Evolutionary conservation across 179 eudicot genomes (phyloP).

Genomic region (Patellifolia procumbens): DNA sequence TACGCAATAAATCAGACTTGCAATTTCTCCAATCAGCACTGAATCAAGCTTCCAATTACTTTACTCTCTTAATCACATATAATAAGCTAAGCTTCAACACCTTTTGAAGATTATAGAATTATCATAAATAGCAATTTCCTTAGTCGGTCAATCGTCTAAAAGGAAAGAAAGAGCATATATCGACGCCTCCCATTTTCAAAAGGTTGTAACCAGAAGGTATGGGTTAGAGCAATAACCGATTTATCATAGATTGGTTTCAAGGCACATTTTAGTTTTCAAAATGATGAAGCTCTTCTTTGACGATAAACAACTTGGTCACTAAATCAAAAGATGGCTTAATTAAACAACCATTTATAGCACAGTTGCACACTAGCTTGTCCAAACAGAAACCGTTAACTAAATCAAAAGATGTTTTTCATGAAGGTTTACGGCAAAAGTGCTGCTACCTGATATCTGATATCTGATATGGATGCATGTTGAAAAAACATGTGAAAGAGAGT

Average conservation of each 20-base stretch:
- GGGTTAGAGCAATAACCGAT: not conserved
- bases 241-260: not conserved
- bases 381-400: too few relatives aligned
- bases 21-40: too few relatives aligned
- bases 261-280: not conserved
- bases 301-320: not conserved
- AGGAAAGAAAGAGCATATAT: not conserved
- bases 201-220: not conserved
- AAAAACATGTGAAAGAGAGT: not conserved
- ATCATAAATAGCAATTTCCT: not conserved
- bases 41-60: too few relatives aligned
- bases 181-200: not conserved
- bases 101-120: too few relatives aligned
- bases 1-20: not conserved
- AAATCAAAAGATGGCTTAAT: not conserved
- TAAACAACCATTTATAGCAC: not conserved
- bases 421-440: not conserved
- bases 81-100: not conserved
- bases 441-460: not conserved
- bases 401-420: not conserved
- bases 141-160: not conserved
- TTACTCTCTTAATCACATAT: not conserved
- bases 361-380: not conserved
- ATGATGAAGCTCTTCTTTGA: not conserved
- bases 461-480: not conserved